Percentiles rank a stretch among this genome's conserved stretches.
Conservation (phyloP, 2,329 filamentous ascomycete genomes). For the Chrysoporthe puriensis region DNA sequence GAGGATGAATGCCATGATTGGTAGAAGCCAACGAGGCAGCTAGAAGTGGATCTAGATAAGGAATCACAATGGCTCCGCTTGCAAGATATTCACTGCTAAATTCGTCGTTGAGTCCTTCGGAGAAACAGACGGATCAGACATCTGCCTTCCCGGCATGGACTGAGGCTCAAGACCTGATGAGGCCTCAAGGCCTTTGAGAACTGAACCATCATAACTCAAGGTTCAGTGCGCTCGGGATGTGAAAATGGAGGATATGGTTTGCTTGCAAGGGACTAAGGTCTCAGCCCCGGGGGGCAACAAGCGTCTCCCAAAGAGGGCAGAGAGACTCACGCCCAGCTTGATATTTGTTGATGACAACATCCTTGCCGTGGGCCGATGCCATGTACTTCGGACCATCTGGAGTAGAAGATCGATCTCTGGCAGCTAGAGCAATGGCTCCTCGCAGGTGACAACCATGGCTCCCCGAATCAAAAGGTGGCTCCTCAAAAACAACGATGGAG, state of each 20-base stretch:
- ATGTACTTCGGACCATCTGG: not conserved
- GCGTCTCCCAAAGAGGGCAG: not conserved
- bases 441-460: not conserved
- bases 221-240: not conserved
- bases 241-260: not conserved
- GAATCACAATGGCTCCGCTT: not conserved
- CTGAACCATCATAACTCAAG: not conserved
- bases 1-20: too few species aligned
- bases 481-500: not conserved
- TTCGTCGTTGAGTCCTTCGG: not conserved
- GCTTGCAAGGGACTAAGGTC: not conserved
- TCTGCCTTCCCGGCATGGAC: not conserved
- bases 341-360: not conserved
- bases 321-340: too few species aligned
- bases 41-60: not conserved
- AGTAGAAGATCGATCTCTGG: not conserved
- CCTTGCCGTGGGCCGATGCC: not conserved
- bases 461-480: not conserved
- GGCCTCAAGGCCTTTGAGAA: not conserved
- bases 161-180: not conserved
- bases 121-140: not conserved
- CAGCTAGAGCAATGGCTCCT: not conserved
- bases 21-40: not conserved
- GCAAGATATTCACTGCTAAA: not conserved
- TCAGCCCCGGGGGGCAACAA: not conserved